Base-by-base conservation (phyloP, 352 stramenopile genomes). In the Phytophthora tubulina region DNA sequence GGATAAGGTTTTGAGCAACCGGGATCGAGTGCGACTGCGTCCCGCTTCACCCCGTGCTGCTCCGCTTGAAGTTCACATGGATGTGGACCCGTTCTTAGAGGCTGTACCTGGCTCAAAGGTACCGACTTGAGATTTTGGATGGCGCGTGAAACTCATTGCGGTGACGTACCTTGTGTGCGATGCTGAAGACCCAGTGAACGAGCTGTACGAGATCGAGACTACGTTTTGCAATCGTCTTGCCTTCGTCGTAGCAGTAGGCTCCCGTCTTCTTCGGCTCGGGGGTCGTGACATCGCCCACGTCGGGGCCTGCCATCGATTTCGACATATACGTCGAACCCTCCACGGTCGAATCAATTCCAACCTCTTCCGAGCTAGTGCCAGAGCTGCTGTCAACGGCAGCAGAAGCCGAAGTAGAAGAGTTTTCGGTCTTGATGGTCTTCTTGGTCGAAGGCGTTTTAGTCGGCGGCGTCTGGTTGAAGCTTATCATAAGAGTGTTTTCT, bases 101-200 rank as follows among this genome's bases (percentile, higher is more conserved):
- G 4, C 50, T 15, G 52, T 64, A 33, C 52, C 59, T 21, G 63
- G 61, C n/a, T 63, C 41, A 5, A 71, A 59, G 9, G 32, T 66
- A 21, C 10, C 48, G 0, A 74, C 33, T 6, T 95, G 88, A 81
- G 78, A 74, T 17, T 90, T 93, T 68, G 88, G 88, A 0, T 46
- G 93, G 9, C 88, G 86, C 31, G 81, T 85, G 0, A 64, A 73
- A 45, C 64, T 93, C 1, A 53, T 72, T 5, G 84, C 88, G 0
- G 73, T 84, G 53, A 95, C 86, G 81, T 93, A 95, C 70, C 71
- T 90, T 9, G 60, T 95, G 32, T 95, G 88, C 48, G 86, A 93
- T 50, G 76, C 82, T 0, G 63, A 81, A 49, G 88, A 95, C 67
- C 88, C 88, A 51, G 90, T 78, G 6, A 72, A 60, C 27, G 85